Conservation (phyloP, 768 basidiomycete species). For the Tylopilus balloui region DNA sequence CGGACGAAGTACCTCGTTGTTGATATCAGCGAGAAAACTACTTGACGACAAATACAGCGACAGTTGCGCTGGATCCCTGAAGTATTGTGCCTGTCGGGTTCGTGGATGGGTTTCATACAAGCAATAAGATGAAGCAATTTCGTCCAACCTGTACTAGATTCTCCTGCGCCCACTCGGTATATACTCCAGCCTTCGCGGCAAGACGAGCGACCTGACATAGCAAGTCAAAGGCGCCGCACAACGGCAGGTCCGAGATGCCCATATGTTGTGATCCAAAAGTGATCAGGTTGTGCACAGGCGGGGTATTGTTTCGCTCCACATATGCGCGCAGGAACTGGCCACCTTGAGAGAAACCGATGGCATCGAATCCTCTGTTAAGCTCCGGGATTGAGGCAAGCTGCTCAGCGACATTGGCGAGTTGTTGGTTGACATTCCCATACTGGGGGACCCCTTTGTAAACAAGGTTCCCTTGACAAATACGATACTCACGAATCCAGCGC, state of each 20-base stretch:
- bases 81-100: conserved; percentile 72
- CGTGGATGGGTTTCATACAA: conserved; percentile 1
- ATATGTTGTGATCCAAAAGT: conserved; percentile 88
- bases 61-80: conserved; percentile 64
- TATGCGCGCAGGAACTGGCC: conserved; percentile 89
- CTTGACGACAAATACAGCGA: conserved; percentile 54
- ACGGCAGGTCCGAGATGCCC: conserved; percentile 75
- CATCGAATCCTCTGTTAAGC: conserved; percentile 71
- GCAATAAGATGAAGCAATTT: background rate
- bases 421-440: conserved; percentile 77
- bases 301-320: conserved; percentile 68
- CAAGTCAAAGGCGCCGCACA: conserved; percentile 60
- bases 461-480: background rate
- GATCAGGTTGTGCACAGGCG: conserved; percentile 74
- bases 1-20: conserved; percentile 61
- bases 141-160: conserved; percentile 63
- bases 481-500: conserved; percentile 65
- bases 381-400: conserved; percentile 65
- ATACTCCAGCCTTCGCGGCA: conserved; percentile 59
- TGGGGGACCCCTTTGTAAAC: conserved; percentile 26
- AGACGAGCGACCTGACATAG: conserved; percentile 65
- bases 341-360: conserved; percentile 86
- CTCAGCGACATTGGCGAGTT: conserved; percentile 57
- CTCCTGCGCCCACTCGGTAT: conserved; percentile 69
- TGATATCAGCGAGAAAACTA: conserved; percentile 69